Evolutionary conservation across 805 yeast species (phyloP).

Genomic region (Hemisphaericaspora nanyangensis): DNA sequence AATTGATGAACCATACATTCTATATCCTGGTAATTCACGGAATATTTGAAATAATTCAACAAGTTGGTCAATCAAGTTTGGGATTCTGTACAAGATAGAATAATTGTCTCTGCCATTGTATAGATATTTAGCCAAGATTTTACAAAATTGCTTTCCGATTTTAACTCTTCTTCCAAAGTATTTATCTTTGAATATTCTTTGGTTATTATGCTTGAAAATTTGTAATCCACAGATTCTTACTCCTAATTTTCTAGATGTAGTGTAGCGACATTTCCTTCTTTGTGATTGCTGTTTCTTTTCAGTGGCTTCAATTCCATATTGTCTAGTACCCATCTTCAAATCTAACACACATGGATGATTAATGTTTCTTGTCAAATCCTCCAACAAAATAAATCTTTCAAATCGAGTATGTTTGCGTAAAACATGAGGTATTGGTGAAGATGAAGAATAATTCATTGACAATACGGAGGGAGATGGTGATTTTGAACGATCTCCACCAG

Average conservation of each 20-base stretch:
- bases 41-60: conserved; percentile 57
- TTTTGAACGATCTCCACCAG: not conserved
- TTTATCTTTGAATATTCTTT: conserved; percentile 61
- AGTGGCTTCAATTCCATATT: conserved; percentile 92
- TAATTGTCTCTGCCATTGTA: conserved; percentile 64
- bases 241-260: conserved; percentile 81
- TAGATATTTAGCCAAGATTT: conserved; percentile 68
- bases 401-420: conserved; percentile 49
- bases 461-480: not conserved
- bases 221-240: conserved; percentile 96
- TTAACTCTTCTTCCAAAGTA: conserved; percentile 82
- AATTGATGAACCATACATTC: conserved; percentile 89
- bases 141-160: conserved; percentile 73
- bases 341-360: conserved; percentile 86
- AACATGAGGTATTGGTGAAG: conserved; percentile 14
- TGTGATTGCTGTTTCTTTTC: conserved; percentile 72
- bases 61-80: conserved; percentile 57
- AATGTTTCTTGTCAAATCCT: conserved; percentile 85
- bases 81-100: conserved; percentile 65
- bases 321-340: conserved; percentile 97
- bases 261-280: conserved; percentile 69
- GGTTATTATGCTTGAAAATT: conserved; percentile 28
- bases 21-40: conserved; percentile 58
- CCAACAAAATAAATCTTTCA: conserved; percentile 80
- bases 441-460: conserved; percentile 2